phyloP scores from a whole-genome alignment of 2,329 filamentous ascomycete species.

The Myriangium duriaei region DNA sequence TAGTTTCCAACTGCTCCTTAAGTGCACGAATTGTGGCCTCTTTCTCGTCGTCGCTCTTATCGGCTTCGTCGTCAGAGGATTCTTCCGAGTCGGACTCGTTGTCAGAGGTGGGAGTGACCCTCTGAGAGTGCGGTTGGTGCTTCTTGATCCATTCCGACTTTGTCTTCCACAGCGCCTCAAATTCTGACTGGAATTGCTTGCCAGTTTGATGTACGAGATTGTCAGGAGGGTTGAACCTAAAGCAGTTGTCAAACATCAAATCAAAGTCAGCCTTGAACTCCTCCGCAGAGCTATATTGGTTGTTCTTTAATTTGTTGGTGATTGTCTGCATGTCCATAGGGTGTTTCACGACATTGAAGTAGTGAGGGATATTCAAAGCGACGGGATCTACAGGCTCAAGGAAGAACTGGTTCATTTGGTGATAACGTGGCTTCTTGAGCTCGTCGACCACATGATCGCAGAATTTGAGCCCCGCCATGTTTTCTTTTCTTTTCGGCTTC shows the following conservation, averaged over 20 bases:
- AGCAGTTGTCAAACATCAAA: constrained; percentile 80
- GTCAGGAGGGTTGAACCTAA: constrained; percentile 73
- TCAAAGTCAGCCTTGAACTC: constrained; percentile 77
- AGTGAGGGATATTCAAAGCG: constrained; percentile 82
- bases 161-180: constrained; percentile 60
- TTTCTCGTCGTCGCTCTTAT: constrained; percentile 27
- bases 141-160: constrained; percentile 73
- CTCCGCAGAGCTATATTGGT: constrained; percentile 68
- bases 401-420: constrained; percentile 59
- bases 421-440: constrained; percentile 61
- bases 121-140: constrained; percentile 54
- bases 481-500: constrained; percentile 83
- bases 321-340: constrained; percentile 93
- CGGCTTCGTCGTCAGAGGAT: constrained; percentile 48
- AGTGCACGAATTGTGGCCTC: constrained; percentile 53
- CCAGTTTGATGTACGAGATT: constrained; percentile 64
- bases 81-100: constrained; percentile 61
- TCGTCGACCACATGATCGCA: constrained; percentile 72
- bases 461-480: constrained; percentile 79
- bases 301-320: constrained; percentile 58
- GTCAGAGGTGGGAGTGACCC: constrained; percentile 51
- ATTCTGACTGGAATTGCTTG: constrained; percentile 59
- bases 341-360: constrained; percentile 88
- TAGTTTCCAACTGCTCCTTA: constrained; percentile 49
- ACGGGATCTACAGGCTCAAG: constrained; percentile 81